Conservation (phyloP, 495 filamentous ascomycete species). For the Cercophora sp. region DNA sequence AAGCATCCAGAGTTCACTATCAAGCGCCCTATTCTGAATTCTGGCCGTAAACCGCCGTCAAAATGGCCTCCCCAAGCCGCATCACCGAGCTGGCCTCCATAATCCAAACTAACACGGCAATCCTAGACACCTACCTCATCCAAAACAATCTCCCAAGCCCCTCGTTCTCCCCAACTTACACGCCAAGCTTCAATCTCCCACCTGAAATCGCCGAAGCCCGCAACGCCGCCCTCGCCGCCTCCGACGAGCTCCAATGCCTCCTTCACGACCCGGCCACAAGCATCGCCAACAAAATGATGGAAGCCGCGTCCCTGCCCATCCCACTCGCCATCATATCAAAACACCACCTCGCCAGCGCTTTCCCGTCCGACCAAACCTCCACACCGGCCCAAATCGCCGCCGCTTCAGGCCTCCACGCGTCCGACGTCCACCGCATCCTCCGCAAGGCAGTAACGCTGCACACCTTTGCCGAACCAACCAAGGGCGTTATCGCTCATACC, state of each 20-base stretch:
- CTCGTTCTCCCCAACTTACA: neutral
- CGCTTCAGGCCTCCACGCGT: neutral
- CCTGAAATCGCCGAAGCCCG: neutral
- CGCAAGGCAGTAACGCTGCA: neutral
- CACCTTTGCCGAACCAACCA: neutral
- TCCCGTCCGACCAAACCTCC: neutral
- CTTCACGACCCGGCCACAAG: neutral
- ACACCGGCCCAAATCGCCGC: slow-evolving; percentile 1
- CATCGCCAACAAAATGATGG: neutral
- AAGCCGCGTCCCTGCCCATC: neutral
- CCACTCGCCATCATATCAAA: too few species aligned
- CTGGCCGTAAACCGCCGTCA: too few species aligned
- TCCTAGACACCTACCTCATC: neutral
- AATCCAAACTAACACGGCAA: neutral
- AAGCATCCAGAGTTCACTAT: too few species aligned
- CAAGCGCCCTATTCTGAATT: too few species aligned
- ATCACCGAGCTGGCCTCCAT: neutral
- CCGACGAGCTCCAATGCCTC: neutral
- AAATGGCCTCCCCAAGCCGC: too few species aligned
- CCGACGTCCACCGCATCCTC: neutral
- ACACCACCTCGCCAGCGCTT: slow-evolving; percentile 1
- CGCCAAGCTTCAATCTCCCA: neutral
- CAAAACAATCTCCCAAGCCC: neutral
- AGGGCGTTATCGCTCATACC: slow-evolving; percentile 1
- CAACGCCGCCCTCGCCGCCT: neutral